Percentiles rank a stretch among this genome's conserved stretches.
phyloP scores from a whole-genome alignment of 371 early-diverging fungal genomes.

The Thermomucor indicae-seudaticae region DNA sequence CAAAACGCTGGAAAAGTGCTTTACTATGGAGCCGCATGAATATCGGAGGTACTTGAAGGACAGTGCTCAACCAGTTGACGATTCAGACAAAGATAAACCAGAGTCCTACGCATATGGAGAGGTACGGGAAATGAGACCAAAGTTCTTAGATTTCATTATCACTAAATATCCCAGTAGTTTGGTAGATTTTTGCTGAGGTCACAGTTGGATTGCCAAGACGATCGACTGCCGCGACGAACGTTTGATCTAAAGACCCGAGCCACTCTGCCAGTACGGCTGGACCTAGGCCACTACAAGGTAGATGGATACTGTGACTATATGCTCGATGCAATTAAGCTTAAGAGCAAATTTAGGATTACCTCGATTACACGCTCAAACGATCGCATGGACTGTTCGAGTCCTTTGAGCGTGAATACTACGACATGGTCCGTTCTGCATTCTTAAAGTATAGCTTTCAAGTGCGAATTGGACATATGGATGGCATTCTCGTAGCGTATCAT shows the following conservation, averaged over 20 bases:
- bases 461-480: constrained; percentile 96
- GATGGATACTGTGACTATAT: constrained; percentile 1
- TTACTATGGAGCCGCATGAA: constrained; percentile 63
- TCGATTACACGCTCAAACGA: constrained; percentile 55
- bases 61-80: constrained; percentile 32
- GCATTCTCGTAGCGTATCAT: constrained; percentile 92
- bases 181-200: constrained; percentile 79
- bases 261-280: constrained; percentile 79
- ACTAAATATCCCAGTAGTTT: constrained; percentile 13
- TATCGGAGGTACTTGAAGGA: constrained; percentile 64
- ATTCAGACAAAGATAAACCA: constrained; percentile 38
- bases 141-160: background rate
- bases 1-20: constrained; percentile 80
- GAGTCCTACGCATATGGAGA: constrained; percentile 50
- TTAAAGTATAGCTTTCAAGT: constrained; percentile 92
- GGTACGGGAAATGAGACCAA: constrained; percentile 14
- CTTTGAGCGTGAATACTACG: constrained; percentile 93
- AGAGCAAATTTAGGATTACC: constrained; percentile 32
- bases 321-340: background rate
- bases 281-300: constrained; percentile 69
- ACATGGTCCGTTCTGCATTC: constrained; percentile 86
- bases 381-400: constrained; percentile 68
- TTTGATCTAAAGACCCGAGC: constrained; percentile 97
- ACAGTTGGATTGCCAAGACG: constrained; percentile 87
- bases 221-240: constrained; percentile 66